Evolutionary conservation across 495 filamentous ascomycete genomes (phyloP), one percentile per base, ranked within the genome.

Genomic region (Penicillium waksmanii): DNA sequence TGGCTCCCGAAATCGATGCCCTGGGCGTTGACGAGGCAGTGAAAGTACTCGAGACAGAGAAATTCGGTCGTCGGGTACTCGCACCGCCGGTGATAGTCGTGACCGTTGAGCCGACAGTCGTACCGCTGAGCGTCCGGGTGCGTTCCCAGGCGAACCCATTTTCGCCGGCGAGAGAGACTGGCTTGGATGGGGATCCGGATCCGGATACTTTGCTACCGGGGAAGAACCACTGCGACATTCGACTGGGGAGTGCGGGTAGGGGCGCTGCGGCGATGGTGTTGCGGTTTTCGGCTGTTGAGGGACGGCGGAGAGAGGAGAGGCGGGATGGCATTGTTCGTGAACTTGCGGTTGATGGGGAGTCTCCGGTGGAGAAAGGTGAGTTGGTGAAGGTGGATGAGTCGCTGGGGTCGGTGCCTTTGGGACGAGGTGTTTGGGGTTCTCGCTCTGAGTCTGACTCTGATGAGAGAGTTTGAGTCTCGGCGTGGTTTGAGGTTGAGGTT

Each of bases 91-190:
- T 66, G 27, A 67, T 55, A 53, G 59, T 67, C n/a, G 69, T 73
- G 5, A 66, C 57, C 11, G 64, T 63, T 3, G 77, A 75, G 12
- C 61, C 65, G 43, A 76, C 55, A 5, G 77, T 79, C 11, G 74
- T 75, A 15, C 76, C 75, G 51, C 77, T 80, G 34, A 76, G 51
- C 1, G 75, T 78, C 40, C 75, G 77, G 38, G 71, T 66, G 58
- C 73, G 72, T 36, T 71, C 70, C 61, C 72, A 75, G 5, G 51
- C 53, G 21, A 73, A 69, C 18, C 52, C 63, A 23, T 63, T 59
- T 19, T 69, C 69, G 18, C 64, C 60, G 3, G 60, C 56, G 4
- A 66, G 55, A 12, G 57, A 60, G 52, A 47, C 52, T 67, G 68
- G 51, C 27, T 61, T 33, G 33, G 65, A 47, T 17, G 55, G 27